Percentiles rank a stretch among this genome's conserved stretches.
Evolutionary conservation across 768 basidiomycete species (phyloP).

Genomic region (Mycena rosella): DNA sequence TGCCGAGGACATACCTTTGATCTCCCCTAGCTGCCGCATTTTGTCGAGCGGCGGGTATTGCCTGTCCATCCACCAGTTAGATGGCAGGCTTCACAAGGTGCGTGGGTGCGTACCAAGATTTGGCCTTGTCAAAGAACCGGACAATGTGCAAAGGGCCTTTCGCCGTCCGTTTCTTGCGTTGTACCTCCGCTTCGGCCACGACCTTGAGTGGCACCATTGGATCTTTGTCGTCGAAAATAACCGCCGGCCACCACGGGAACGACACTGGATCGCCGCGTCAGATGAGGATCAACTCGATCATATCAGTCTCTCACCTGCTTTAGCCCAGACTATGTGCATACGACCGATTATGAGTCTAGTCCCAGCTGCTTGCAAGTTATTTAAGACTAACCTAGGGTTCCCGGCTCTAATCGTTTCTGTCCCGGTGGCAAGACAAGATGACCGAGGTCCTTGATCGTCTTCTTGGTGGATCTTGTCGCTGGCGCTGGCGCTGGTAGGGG

Average conservation of each 20-base stretch:
- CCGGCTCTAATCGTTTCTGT: conserved; percentile 44
- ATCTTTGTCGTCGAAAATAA: conserved; percentile 76
- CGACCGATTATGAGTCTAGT: conserved; percentile 19
- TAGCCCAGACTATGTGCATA: conserved; percentile 85
- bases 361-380: conserved; percentile 2
- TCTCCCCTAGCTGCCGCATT: conserved; percentile 77
- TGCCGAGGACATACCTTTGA: conserved; percentile 62
- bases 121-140: conserved; percentile 81
- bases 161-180: conserved; percentile 49
- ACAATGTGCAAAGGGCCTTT: conserved; percentile 70
- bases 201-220: conserved; percentile 64
- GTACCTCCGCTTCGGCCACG: conserved; percentile 39
- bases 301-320: conserved; percentile 64
- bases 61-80: conserved; percentile 53
- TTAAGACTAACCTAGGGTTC: conserved; percentile 71
- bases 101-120: conserved; percentile 70
- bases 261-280: conserved; percentile 58
- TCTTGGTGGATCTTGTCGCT: too few relatives aligned
- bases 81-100: background rate
- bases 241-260: conserved; percentile 92
- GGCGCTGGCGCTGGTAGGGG: too few relatives aligned
- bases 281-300: conserved; percentile 15
- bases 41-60: conserved; percentile 69
- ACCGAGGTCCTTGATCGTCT: conserved; percentile 18
- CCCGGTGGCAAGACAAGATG: conserved; percentile 18